phyloP scores from a whole-genome alignment of 73 alveolate species.

The Paramecium biaurelia region DNA sequence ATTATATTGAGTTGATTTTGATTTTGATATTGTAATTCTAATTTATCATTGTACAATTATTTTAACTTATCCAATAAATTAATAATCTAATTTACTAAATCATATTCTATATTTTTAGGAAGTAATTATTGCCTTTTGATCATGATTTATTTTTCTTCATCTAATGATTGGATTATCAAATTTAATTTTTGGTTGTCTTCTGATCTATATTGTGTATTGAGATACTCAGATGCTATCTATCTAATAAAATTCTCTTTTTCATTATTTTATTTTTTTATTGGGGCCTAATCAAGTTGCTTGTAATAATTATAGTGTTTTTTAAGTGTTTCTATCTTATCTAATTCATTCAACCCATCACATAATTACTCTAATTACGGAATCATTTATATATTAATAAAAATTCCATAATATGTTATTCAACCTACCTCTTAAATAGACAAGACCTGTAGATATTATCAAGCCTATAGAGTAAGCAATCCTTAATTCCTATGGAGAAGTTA shows the following conservation, averaged over 20 bases:
- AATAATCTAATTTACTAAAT: background rate
- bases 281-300: background rate
- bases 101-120: background rate
- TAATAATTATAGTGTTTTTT: constrained; percentile 25
- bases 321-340: background rate
- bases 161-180: background rate
- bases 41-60: constrained; percentile 24
- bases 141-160: constrained; percentile 7
- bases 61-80: constrained; percentile 28
- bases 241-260: background rate
- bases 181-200: background rate
- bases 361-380: constrained; percentile 42
- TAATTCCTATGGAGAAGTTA: background rate
- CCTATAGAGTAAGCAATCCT: background rate
- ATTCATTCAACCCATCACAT: constrained; percentile 40
- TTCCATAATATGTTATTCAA: constrained; percentile 39
- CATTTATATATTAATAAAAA: constrained; percentile 36
- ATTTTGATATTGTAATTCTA: background rate
- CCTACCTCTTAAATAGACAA: constrained; percentile 35
- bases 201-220: background rate
- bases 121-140: background rate
- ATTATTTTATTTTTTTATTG: background rate
- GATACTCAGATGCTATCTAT: background rate
- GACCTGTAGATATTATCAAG: background rate
- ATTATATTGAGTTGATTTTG: background rate